phyloP scores from a whole-genome alignment of 768 basidiomycete genomes.

The Candolleomyces efflorescens region DNA sequence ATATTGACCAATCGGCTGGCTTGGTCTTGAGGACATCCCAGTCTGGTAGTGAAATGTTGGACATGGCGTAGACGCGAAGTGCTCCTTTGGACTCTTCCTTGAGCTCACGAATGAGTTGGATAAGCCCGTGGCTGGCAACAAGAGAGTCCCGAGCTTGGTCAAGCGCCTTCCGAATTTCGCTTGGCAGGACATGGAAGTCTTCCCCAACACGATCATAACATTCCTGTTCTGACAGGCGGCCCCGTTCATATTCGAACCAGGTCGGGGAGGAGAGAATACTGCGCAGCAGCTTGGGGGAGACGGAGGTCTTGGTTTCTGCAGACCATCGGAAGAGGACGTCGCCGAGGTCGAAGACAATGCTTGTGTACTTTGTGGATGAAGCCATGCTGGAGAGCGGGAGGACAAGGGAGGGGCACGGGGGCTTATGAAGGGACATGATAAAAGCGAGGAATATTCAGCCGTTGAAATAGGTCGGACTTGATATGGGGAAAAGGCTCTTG shows the following conservation, averaged over 20 bases:
- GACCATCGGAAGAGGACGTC: constrained; percentile 58
- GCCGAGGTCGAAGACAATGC: constrained; percentile 51
- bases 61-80: constrained; percentile 50
- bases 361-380: constrained; percentile 14
- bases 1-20: constrained; percentile 44
- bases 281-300: constrained; percentile 37
- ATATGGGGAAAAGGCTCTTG: neutral
- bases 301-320: constrained; percentile 36
- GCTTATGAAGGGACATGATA: neutral
- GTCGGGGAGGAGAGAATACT: constrained; percentile 40
- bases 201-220: constrained; percentile 37
- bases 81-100: constrained; percentile 29
- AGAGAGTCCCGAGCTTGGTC: constrained; percentile 45
- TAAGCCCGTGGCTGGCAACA: constrained; percentile 38
- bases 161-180: constrained; percentile 42
- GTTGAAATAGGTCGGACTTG: neutral
- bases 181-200: constrained; percentile 33
- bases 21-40: constrained; percentile 42
- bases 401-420: neutral
- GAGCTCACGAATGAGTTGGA: constrained; percentile 42
- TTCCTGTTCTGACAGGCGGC: constrained; percentile 37
- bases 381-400: neutral
- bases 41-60: constrained; percentile 54
- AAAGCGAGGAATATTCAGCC: neutral
- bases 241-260: constrained; percentile 54